Conservation (phyloP, 768 basidiomycete species). For the Auricularia heimuer region DNA sequence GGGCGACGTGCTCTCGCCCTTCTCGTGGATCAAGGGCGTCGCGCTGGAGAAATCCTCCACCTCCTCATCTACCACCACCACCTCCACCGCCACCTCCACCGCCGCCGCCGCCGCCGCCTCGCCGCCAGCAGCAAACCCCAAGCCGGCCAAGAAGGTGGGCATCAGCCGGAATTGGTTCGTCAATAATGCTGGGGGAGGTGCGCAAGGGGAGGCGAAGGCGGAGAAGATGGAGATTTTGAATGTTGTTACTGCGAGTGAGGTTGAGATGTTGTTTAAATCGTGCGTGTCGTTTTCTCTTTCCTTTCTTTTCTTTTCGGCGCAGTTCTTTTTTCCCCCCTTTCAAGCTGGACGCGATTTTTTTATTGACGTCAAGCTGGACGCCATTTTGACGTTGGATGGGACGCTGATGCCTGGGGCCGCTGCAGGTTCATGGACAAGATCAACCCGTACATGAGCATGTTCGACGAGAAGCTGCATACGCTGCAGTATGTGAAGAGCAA, state of each 20-base stretch:
- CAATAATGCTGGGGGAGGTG: neutral
- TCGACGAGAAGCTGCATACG: constrained; percentile 31
- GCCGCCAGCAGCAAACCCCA: no score
- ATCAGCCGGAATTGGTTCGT: neutral
- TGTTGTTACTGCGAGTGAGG: constrained; percentile 40
- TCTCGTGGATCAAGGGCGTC: neutral
- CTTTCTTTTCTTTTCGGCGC: no score
- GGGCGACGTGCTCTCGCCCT: neutral
- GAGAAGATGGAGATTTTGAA: constrained; percentile 35
- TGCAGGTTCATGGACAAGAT: constrained; percentile 10
- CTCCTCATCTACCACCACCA: no score
- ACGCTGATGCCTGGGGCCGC: no score
- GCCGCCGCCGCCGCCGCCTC: no score
- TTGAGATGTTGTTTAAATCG: constrained; percentile 43
- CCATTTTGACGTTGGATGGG: no score
- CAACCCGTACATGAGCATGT: constrained; percentile 22
- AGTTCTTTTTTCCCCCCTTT: no score
- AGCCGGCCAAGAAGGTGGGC: no score
- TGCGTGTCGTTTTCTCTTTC: constrained; percentile 17
- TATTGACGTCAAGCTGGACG: no score
- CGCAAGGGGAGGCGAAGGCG: neutral
- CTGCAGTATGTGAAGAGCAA: constrained; percentile 25
- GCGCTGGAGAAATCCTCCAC: neutral
- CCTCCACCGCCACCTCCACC: no score
- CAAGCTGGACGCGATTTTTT: no score